These are phyloP conservation scores for Macroventuria anomochaeta DNA, from an alignment of 2,329 filamentous ascomycete species.

Conservation along the genomic window DNA sequence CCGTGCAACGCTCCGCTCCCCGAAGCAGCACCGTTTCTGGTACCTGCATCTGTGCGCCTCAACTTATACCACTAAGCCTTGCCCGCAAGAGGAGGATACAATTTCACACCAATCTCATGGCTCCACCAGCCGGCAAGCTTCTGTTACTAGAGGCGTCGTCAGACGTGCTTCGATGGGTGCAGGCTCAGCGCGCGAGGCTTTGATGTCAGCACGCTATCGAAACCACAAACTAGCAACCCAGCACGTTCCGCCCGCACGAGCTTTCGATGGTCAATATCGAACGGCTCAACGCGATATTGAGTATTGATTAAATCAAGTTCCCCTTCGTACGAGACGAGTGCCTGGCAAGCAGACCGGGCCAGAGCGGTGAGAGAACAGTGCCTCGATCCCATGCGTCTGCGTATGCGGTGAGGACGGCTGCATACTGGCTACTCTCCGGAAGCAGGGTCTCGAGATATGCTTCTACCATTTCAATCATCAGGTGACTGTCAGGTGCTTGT, in stretches of 20 bases:
- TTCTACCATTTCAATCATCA: not conserved
- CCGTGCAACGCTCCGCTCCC: not conserved
- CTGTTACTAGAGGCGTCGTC: not conserved
- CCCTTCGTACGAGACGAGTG: not conserved
- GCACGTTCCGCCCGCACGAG: not conserved
- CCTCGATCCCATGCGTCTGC: not conserved
- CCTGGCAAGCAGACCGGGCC: not conserved
- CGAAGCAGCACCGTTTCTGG: constrained; percentile 2
- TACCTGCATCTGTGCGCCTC: constrained; percentile 22
- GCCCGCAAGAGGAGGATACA: not conserved
- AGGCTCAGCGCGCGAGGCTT: not conserved
- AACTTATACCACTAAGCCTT: not conserved
- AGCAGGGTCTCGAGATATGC: not conserved
- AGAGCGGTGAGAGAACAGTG: not conserved
- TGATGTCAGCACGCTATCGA: constrained; percentile 2
- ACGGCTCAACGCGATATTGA: not conserved
- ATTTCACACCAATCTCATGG: not conserved
- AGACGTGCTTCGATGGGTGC: not conserved
- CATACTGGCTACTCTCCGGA: not conserved
- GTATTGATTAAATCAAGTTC: not conserved
- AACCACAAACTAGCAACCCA: not conserved
- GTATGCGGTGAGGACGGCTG: not conserved
- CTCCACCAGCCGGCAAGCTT: not conserved
- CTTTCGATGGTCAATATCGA: not conserved
- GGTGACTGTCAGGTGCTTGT: constrained; percentile 3